phyloP scores from a whole-genome alignment of 2,329 filamentous ascomycete species.

The Gyromitra esculenta region DNA sequence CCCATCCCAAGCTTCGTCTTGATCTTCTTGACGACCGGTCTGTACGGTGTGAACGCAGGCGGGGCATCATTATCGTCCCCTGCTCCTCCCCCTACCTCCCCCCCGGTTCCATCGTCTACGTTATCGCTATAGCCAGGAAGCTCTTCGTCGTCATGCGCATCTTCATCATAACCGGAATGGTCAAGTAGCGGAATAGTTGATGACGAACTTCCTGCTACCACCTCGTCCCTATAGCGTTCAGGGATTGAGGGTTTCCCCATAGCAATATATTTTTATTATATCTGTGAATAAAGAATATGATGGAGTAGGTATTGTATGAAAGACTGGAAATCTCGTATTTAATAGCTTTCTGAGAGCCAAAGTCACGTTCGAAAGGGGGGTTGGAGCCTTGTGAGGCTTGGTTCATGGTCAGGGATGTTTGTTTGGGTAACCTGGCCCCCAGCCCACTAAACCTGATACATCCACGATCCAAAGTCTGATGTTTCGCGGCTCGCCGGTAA shows the following conservation, averaged over 20 bases:
- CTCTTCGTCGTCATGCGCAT: slow-evolving; percentile 1
- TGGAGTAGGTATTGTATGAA: not conserved
- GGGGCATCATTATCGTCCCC: not conserved
- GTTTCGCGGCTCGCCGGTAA: not conserved
- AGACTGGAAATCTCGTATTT: not conserved
- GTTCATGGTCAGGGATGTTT: not conserved
- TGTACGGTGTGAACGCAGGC: slow-evolving; percentile 36
- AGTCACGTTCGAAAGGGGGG: slow-evolving; percentile 10
- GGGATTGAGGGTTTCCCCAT: not conserved
- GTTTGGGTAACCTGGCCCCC: not conserved
- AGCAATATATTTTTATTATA: not conserved
- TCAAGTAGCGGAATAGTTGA: slow-evolving; percentile 36
- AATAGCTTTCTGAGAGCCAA: slow-evolving; percentile 5
- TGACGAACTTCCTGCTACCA: slow-evolving; percentile 22
- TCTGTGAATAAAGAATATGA: not conserved
- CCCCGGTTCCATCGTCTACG: not conserved
- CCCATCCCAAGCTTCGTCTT: slow-evolving; percentile 10
- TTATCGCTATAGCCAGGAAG: slow-evolving; percentile 9
- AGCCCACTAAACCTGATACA: not conserved
- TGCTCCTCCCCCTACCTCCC: not conserved
- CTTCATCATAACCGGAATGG: slow-evolving; percentile 9
- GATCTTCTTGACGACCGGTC: slow-evolving; percentile 33
- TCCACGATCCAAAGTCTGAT: not conserved
- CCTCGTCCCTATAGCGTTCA: slow-evolving; percentile 35
- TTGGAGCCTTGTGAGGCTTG: not conserved